A percentile compares a stretch with the other conserved stretches of the same genome.
Conservation (phyloP, 176 grass and related monocot genomes). For the Microstegium vimineum region DNA sequence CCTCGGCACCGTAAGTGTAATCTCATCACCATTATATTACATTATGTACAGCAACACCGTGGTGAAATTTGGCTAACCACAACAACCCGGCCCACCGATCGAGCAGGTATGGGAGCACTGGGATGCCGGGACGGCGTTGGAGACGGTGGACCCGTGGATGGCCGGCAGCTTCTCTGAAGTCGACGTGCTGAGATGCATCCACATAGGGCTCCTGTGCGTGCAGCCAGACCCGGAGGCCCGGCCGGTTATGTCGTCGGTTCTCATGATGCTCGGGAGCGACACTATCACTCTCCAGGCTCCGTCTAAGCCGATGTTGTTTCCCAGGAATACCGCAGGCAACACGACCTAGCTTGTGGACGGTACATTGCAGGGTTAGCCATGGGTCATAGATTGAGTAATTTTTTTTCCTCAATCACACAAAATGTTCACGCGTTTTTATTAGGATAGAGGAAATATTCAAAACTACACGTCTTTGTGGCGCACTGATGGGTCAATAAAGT, state of each 20-base stretch:
- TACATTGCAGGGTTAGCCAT: background rate
- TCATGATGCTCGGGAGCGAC: background rate
- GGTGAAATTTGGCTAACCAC: background rate
- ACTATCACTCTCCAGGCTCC: background rate
- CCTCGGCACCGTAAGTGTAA: background rate
- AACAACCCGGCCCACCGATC: too few species aligned
- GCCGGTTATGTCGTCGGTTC: background rate
- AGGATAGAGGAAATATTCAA: too few species aligned
- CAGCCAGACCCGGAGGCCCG: background rate
- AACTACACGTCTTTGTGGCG: too few species aligned
- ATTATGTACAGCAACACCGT: background rate
- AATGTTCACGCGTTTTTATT: too few species aligned
- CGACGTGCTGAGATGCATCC: constrained; percentile 23
- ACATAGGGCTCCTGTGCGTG: background rate
- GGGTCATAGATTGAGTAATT: too few species aligned
- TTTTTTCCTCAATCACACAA: too few species aligned
- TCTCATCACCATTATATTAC: background rate
- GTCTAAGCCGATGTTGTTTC: background rate
- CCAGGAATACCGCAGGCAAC: background rate
- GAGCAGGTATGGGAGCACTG: constrained; percentile 1
- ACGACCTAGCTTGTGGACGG: background rate
- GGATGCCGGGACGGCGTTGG: background rate
- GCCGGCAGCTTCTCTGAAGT: background rate
- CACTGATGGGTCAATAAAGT: too few species aligned
- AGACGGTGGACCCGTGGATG: constrained; percentile 14